phyloP scores from a whole-genome alignment of 2,329 filamentous ascomycete species.

The Blastomyces parvus region DNA sequence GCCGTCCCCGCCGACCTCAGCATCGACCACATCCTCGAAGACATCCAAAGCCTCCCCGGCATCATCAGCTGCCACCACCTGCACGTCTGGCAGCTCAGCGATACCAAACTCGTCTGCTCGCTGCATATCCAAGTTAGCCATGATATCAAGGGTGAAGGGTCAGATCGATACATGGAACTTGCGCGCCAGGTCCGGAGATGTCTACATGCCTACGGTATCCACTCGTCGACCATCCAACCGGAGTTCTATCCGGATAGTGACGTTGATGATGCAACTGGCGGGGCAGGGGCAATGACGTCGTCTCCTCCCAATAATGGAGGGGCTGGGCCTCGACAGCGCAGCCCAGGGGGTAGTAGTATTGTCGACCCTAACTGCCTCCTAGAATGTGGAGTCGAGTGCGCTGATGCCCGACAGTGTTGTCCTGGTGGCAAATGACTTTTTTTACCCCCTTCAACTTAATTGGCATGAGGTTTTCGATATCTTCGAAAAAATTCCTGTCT shows the following conservation, averaged over 20 bases:
- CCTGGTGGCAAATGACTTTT: conserved; percentile 6
- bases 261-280: conserved; percentile 21
- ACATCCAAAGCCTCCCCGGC: conserved; percentile 75
- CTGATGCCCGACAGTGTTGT: conserved; percentile 34
- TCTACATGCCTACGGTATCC: conserved; percentile 90
- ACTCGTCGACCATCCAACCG: conserved; percentile 94
- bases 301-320: neutral
- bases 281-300: conserved; percentile 2
- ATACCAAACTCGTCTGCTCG: conserved; percentile 86
- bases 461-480: neutral
- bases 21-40: conserved; percentile 81
- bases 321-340: conserved; percentile 15
- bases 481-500: neutral
- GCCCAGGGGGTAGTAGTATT: conserved; percentile 31
- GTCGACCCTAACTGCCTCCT: conserved; percentile 37
- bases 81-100: conserved; percentile 94
- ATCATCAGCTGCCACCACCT: conserved; percentile 89
- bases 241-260: conserved; percentile 51
- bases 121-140: conserved; percentile 90
- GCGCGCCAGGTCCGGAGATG: conserved; percentile 75
- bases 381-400: conserved; percentile 40
- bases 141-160: conserved; percentile 71
- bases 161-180: conserved; percentile 77
- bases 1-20: conserved; percentile 83
- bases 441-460: neutral